Evolutionary conservation across 805 yeast species (phyloP), one percentile per base, ranked within the genome.

Genomic region (Nakazawaea populi): DNA sequence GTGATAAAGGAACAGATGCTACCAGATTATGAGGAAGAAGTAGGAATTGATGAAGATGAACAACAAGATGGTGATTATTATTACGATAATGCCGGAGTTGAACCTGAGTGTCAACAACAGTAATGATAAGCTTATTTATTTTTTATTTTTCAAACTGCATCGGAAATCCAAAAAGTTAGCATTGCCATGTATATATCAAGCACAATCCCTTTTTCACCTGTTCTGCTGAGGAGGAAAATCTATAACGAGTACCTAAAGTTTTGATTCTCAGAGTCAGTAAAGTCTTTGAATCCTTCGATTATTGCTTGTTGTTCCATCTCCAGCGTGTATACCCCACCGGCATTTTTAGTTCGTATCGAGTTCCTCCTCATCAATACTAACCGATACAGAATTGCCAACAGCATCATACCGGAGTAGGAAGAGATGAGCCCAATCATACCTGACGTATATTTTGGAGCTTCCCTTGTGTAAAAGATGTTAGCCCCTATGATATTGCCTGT

Each of bases 401-500:
- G 53, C 38, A 58, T 51, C 52, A 55, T 57, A 10, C 57, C 53
- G 70, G 68, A 56, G 75, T 76, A 6, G 69, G 75, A 43, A 30
- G 51, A 36, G 48, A 80, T 61, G 47, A 82, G 65, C 0, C 82
- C 75, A 34, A 80, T 73, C 57, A 82, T 81, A 7, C 87, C 89
- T 8, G 83, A 75, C 11, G 64, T 68, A 56, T 80, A 83, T 12
- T 68, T 63, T 32, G 87, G 87, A 10, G 77, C 73, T 51, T 77
- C 72, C 14, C 68, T 56, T 0, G 70, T 70, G 55, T 78, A 74
- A 64, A 83, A 82, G 57, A 81, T 66, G 57, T 82, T 86, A 3
- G 89, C 87, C 0, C 87, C 88, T 45, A 81, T 69, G 53, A 85
- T 65, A 56, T 83, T 75, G 6, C 83, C 80, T 29, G 80, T 63